phyloP scores from a whole-genome alignment of 2,329 filamentous ascomycete genomes.

The Pleoardoris graminearum region DNA sequence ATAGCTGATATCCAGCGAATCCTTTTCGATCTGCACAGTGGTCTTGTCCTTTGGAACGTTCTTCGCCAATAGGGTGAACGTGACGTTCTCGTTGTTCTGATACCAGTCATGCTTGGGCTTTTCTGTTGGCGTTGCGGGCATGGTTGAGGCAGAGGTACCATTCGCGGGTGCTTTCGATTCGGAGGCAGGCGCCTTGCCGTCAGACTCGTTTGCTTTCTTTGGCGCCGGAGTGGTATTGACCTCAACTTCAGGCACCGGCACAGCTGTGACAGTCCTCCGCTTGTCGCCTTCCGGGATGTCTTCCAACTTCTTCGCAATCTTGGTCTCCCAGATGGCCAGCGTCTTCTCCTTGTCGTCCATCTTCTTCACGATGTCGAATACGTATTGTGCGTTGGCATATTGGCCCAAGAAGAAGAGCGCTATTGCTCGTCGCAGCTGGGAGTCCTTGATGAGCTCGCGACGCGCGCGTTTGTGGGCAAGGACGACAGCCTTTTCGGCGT shows the following conservation, averaged over 20 bases:
- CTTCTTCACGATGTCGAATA: constrained; percentile 63
- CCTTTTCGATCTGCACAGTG: constrained; percentile 55
- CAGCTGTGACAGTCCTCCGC: constrained; percentile 36
- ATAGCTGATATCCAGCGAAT: constrained; percentile 61
- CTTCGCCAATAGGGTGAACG: constrained; percentile 68
- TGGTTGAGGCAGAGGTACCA: constrained; percentile 25
- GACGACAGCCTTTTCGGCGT: constrained; percentile 57
- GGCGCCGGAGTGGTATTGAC: constrained; percentile 33
- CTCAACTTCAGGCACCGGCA: constrained; percentile 58
- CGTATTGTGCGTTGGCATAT: constrained; percentile 74
- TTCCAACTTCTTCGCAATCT: constrained; percentile 57
- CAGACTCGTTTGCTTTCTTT: constrained; percentile 1
- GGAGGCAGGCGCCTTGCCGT: not conserved
- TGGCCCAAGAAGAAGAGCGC: constrained; percentile 70
- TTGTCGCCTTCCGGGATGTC: constrained; percentile 56
- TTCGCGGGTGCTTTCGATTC: not conserved
- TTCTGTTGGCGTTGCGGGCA: constrained; percentile 50
- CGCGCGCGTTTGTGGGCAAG: constrained; percentile 73
- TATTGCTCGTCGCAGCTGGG: constrained; percentile 79
- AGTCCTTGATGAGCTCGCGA: constrained; percentile 75
- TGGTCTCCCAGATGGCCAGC: constrained; percentile 62
- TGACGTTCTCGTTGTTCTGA: constrained; percentile 63
- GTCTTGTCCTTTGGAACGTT: constrained; percentile 62
- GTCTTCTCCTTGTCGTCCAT: constrained; percentile 57
- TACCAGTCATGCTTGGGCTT: constrained; percentile 73